Conservation (phyloP, 2,329 filamentous ascomycete genomes). For the Dactylellina drechsleri region DNA sequence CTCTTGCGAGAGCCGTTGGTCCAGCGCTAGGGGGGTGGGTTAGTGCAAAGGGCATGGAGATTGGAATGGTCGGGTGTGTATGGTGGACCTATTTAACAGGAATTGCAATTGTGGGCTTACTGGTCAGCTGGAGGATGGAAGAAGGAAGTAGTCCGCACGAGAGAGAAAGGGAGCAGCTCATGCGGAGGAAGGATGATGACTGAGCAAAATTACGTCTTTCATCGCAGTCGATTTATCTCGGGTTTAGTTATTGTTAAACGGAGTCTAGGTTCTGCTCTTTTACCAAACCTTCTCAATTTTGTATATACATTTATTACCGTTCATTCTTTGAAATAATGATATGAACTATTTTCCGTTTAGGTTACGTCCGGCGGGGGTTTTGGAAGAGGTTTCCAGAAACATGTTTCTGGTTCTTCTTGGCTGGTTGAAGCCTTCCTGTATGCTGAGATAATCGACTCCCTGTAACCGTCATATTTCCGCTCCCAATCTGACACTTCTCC, state of each 20-base stretch:
- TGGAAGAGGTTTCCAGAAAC: conserved; percentile 43
- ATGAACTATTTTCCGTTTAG: neutral
- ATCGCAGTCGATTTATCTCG: too few species aligned
- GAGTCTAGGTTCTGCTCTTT: neutral
- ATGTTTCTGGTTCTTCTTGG: conserved; percentile 10
- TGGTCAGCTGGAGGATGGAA: conserved; percentile 47
- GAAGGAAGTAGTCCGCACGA: conserved; percentile 51
- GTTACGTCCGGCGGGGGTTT: conserved; percentile 24
- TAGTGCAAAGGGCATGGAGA: conserved; percentile 65
- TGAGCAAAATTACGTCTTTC: neutral
- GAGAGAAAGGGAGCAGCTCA: conserved; percentile 5
- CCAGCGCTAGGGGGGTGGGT: conserved; percentile 67
- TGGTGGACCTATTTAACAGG: conserved; percentile 51
- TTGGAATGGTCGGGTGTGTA: conserved; percentile 64
- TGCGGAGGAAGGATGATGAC: conserved; percentile 43
- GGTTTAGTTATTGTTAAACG: neutral
- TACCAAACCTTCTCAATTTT: neutral
- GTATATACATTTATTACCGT: neutral
- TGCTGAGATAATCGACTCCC: conserved; percentile 32
- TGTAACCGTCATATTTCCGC: conserved; percentile 27
- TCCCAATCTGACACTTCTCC: neutral
- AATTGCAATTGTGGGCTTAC: conserved; percentile 31
- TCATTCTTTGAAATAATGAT: neutral
- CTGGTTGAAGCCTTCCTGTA: conserved; percentile 1
- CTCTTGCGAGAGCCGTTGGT: conserved; percentile 65